phyloP scores from a whole-genome alignment of 441 rosid species.

The Gossypium trilobum region DNA sequence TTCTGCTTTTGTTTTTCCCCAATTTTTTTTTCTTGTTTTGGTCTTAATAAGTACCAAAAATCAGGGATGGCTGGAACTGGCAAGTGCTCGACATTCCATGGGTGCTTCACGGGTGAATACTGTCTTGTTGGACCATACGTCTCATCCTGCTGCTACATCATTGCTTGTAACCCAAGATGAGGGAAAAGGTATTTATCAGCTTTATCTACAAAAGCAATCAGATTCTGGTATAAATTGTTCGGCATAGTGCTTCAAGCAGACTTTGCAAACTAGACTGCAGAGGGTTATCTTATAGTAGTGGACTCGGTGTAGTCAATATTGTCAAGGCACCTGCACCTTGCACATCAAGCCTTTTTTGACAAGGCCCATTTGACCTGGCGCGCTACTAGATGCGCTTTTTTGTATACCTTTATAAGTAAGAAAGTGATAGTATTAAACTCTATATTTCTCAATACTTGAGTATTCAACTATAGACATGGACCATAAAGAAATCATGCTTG shows the following conservation, averaged over 20 bases:
- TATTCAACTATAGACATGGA: too few species aligned
- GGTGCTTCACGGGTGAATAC: conserved; percentile 67
- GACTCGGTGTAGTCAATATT: background rate
- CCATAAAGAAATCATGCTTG: too few species aligned
- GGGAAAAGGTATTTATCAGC: conserved; percentile 21
- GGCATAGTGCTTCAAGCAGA: background rate
- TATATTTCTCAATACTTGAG: too few species aligned
- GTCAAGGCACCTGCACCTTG: too few species aligned
- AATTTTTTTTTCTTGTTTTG: background rate
- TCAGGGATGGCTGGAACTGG: conserved; percentile 90
- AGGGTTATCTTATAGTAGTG: background rate
- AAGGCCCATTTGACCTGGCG: too few species aligned
- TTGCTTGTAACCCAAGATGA: conserved; percentile 37
- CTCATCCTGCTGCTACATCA: conserved; percentile 65
- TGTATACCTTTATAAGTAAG: too few species aligned
- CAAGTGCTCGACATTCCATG: conserved; percentile 88
- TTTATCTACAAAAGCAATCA: background rate
- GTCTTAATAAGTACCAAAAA: background rate
- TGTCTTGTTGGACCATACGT: conserved; percentile 62
- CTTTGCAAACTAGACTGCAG: background rate
- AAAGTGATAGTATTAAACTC: too few species aligned
- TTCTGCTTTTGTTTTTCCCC: background rate
- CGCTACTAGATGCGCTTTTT: too few species aligned
- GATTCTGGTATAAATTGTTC: background rate
- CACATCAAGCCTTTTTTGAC: too few species aligned